Conservation (phyloP, 2,329 filamentous ascomycete species). For the Trichoderma atrobrunneum region DNA sequence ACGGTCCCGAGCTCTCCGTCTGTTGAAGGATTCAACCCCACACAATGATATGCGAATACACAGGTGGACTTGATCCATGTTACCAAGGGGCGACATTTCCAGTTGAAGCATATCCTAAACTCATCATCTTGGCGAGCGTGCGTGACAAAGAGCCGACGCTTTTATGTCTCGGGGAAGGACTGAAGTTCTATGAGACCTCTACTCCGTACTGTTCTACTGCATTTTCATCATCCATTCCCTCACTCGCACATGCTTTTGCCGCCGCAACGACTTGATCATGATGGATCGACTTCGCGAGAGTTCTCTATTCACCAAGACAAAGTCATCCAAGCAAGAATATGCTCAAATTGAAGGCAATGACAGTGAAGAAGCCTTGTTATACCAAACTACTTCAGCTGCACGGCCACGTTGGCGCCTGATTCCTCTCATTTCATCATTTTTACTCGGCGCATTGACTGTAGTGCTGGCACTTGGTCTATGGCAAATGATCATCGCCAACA, state of each 20-base stretch:
- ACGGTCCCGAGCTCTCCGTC: not conserved
- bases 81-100: not conserved
- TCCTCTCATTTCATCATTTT: not conserved
- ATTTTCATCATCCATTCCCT: not conserved
- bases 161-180: not conserved
- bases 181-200: not conserved
- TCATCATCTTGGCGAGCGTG: not conserved
- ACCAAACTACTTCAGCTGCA: not conserved
- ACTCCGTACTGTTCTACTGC: not conserved
- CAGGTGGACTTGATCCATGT: not conserved
- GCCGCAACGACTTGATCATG: not conserved
- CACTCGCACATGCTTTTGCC: not conserved
- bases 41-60: not conserved
- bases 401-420: not conserved
- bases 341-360: conserved; percentile 7
- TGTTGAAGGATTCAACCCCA: not conserved
- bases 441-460: conserved; percentile 1
- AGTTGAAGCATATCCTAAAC: not conserved
- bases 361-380: not conserved
- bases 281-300: conserved; percentile 3
- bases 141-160: not conserved
- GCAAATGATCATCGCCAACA: not conserved
- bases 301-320: not conserved
- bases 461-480: not conserved
- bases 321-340: not conserved